Evolutionary conservation across 2,329 filamentous ascomycete species (phyloP).

Genomic region (Fusarium papillatum): DNA sequence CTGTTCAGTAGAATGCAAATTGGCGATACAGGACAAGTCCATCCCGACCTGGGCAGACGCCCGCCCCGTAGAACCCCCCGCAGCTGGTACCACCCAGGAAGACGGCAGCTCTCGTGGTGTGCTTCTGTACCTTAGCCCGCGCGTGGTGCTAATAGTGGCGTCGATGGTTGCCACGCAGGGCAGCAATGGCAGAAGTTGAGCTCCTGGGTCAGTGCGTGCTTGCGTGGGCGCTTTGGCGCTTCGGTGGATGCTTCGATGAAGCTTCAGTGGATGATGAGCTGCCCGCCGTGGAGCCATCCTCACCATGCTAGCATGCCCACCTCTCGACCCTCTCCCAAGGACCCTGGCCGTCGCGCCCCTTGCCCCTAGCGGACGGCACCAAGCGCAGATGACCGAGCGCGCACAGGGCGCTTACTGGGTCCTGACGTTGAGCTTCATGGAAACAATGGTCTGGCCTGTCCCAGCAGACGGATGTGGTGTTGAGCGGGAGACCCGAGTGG

Average conservation of each 20-base stretch:
- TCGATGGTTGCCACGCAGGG: slow-evolving; percentile 31
- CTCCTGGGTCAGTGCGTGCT: slow-evolving; percentile 38
- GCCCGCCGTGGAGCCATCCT: slow-evolving; percentile 34
- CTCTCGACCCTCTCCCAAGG: slow-evolving; percentile 26
- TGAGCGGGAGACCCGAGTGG: slow-evolving; percentile 9
- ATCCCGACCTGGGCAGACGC: slow-evolving; percentile 8
- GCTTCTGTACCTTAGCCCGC: slow-evolving; percentile 34
- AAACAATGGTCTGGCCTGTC: slow-evolving; percentile 14
- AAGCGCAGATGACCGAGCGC: slow-evolving; percentile 48
- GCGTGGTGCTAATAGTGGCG: slow-evolving; percentile 28
- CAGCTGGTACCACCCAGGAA: slow-evolving; percentile 5
- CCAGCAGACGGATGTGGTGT: slow-evolving; percentile 6
- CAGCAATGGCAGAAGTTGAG: slow-evolving; percentile 28
- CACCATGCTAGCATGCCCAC: slow-evolving; percentile 1
- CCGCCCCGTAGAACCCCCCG: slow-evolving; percentile 6
- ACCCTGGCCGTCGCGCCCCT: slow-evolving; percentile 34
- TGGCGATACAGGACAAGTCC: slow-evolving; percentile 13
- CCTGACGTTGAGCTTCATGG: slow-evolving; percentile 22
- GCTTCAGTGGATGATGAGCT: slow-evolving; percentile 34
- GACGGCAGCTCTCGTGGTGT: slow-evolving; percentile 25
- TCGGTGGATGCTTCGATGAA: slow-evolving; percentile 42
- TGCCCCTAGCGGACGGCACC: slow-evolving; percentile 41
- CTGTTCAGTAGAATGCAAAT: slow-evolving; percentile 13
- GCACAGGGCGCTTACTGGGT: slow-evolving; percentile 43
- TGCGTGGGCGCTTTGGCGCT: slow-evolving; percentile 30